A percentile compares a stretch with the other conserved stretches of the same genome.
Evolutionary conservation across 768 basidiomycete species (phyloP).

Genomic region (Hydnomerulius pinastri): DNA sequence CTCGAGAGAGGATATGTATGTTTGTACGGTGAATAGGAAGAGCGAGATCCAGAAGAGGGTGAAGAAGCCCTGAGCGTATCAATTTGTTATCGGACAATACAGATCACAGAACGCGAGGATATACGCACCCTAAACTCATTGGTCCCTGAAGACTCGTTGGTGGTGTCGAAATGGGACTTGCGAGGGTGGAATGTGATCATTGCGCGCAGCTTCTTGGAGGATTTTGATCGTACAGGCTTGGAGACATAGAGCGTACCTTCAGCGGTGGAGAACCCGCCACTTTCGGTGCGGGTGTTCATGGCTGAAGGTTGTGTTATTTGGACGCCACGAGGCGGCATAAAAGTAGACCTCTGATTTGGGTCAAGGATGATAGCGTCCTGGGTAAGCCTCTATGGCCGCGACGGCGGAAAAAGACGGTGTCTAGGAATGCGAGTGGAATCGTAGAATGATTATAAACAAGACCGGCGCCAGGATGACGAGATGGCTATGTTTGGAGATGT

Average conservation of each 20-base stretch:
- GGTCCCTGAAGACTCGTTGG: constrained; percentile 66
- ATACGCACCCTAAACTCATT: constrained; percentile 81
- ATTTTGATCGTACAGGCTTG: constrained; percentile 71
- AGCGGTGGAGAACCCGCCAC: constrained; percentile 46
- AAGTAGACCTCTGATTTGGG: background rate
- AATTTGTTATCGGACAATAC: too few species aligned
- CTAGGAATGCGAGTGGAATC: too few species aligned
- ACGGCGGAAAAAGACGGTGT: too few species aligned
- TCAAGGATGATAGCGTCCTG: background rate
- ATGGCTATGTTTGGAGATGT: too few species aligned
- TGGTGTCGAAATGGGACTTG: constrained; percentile 81
- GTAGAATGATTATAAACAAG: too few species aligned
- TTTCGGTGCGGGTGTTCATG: constrained; percentile 10
- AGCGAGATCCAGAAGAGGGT: constrained; percentile 92
- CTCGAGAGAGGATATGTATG: constrained; percentile 77
- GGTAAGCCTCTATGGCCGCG: too few species aligned
- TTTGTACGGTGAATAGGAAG: constrained; percentile 77
- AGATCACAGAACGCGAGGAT: constrained; percentile 4
- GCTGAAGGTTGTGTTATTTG: background rate
- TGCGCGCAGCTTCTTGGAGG: constrained; percentile 77
- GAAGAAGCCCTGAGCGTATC: constrained; percentile 94
- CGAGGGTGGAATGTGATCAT: constrained; percentile 86
- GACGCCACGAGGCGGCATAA: background rate
- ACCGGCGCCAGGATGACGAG: too few species aligned
- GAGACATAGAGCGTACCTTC: constrained; percentile 75